A percentile compares a stretch with the other conserved stretches of the same genome.
phyloP scores from a whole-genome alignment of 805 yeast genomes.

The Candida krabiensis region DNA sequence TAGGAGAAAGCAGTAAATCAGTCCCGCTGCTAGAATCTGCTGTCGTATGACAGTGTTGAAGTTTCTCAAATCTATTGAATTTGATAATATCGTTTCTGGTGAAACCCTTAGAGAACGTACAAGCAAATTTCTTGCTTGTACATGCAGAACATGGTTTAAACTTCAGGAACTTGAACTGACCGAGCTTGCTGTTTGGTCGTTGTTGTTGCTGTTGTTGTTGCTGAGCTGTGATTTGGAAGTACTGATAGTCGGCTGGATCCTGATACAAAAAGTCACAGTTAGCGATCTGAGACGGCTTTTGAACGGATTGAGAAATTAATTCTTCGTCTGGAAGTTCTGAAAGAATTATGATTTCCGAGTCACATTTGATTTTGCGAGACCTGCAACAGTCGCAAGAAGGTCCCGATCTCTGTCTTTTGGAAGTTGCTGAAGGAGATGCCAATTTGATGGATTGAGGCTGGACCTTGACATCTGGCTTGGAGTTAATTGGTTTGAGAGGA shows the following conservation, averaged over 20 bases:
- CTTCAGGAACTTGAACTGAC: conserved; percentile 36
- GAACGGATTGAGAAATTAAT: neutral
- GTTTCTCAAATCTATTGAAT: conserved; percentile 34
- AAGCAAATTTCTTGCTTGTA: conserved; percentile 41
- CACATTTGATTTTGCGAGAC: conserved; percentile 68
- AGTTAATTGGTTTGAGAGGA: neutral
- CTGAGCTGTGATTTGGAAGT: conserved; percentile 27
- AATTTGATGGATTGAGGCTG: conserved; percentile 28
- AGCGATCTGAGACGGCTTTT: conserved; percentile 26
- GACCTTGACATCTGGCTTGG: neutral
- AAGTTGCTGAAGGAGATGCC: conserved; percentile 32
- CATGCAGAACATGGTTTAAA: conserved; percentile 60
- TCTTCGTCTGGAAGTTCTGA: conserved; percentile 18
- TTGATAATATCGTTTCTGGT: conserved; percentile 58
- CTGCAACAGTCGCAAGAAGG: conserved; percentile 77
- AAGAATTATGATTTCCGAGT: conserved; percentile 52
- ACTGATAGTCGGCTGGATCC: conserved; percentile 27
- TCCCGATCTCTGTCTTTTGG: conserved; percentile 62
- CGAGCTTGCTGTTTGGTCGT: conserved; percentile 20
- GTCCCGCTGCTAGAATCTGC: conserved; percentile 3
- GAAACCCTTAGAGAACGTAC: conserved; percentile 64
- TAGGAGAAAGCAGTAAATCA: neutral
- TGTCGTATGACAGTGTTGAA: conserved; percentile 5
- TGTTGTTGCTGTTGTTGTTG: conserved; percentile 18
- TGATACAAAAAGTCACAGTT: conserved; percentile 29